These are phyloP conservation scores for Penicillium roqueforti DNA, from an alignment of 495 filamentous ascomycete genomes.

Conservation along the genomic window DNA sequence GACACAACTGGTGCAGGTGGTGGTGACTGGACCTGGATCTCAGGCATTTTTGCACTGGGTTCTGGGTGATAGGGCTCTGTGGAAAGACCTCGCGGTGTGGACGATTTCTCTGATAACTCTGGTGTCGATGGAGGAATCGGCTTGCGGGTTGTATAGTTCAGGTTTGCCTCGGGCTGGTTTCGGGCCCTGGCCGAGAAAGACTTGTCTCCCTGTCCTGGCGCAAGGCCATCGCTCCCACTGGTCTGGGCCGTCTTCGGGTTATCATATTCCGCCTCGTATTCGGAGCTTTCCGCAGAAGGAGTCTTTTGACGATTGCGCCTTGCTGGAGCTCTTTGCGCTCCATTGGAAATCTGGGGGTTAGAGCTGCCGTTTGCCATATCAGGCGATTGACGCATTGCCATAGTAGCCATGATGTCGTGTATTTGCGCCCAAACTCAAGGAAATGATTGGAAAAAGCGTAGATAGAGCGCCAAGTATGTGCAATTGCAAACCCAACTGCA, in stretches of 20 bases:
- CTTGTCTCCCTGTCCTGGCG: constrained; percentile 6
- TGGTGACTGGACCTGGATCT: constrained; percentile 10
- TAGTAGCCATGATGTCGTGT: constrained; percentile 15
- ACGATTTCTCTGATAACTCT: constrained; percentile 16
- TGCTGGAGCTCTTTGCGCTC: constrained; percentile 5
- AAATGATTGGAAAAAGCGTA: neutral
- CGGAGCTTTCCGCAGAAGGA: constrained; percentile 2
- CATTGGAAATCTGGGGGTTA: constrained; percentile 9
- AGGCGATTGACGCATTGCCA: constrained; percentile 18
- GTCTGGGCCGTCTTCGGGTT: constrained; percentile 2
- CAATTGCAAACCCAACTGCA: constrained; percentile 14
- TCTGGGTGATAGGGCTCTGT: constrained; percentile 7
- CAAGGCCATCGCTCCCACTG: neutral
- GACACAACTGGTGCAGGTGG: constrained; percentile 3
- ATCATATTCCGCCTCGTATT: constrained; percentile 8
- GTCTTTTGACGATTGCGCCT: constrained; percentile 14
- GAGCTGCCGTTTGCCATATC: constrained; percentile 22
- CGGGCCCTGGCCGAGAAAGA: constrained; percentile 23
- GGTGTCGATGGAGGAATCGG: constrained; percentile 2
- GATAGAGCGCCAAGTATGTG: neutral
- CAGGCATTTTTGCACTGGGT: neutral
- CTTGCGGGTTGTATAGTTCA: constrained; percentile 24
- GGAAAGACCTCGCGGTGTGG: constrained; percentile 23
- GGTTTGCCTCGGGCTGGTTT: constrained; percentile 11
- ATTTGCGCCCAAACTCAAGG: neutral